Evolutionary conservation across 768 basidiomycete genomes (phyloP).

Genomic region (Hemileccinum rubropunctum): DNA sequence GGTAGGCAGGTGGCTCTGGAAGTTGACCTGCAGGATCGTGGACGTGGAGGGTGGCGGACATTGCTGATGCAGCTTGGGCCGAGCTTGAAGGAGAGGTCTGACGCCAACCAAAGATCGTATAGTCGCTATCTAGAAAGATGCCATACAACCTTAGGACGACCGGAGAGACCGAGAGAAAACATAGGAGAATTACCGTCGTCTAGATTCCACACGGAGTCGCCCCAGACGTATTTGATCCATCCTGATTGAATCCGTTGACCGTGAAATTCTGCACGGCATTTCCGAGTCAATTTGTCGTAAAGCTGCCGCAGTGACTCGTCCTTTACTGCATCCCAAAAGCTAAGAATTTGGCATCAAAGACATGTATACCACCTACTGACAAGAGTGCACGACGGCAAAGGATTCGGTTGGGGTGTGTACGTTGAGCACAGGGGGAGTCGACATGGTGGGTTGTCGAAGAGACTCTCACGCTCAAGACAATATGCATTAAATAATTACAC

Average conservation of each 20-base stretch:
- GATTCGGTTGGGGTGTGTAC: conserved; percentile 77
- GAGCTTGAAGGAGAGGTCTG: conserved; percentile 40
- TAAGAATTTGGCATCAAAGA: conserved; percentile 6
- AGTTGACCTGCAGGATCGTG: conserved; percentile 59
- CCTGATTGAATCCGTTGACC: conserved; percentile 66
- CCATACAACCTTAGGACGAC: not conserved
- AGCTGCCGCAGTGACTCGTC: conserved; percentile 64
- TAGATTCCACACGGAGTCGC: conserved; percentile 76
- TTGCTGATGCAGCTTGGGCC: conserved; percentile 9
- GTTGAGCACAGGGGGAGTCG: conserved; percentile 52
- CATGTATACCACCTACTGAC: conserved; percentile 40
- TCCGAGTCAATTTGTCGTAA: conserved; percentile 70
- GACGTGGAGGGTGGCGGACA: conserved; percentile 49
- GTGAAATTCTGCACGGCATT: conserved; percentile 54
- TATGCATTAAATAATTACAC: no score
- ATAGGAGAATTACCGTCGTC: conserved; percentile 68
- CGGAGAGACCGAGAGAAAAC: not conserved
- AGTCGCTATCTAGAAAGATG: conserved; percentile 66
- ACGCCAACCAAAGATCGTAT: conserved; percentile 82
- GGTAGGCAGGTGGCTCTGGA: conserved; percentile 60
- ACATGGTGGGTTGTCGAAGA: conserved; percentile 16
- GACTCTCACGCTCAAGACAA: not conserved
- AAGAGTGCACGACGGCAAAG: conserved; percentile 71
- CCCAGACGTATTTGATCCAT: conserved; percentile 87
- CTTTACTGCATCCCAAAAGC: conserved; percentile 45